Conservation (phyloP, 2,329 filamentous ascomycete genomes). For the Chrysosporium keratinophilum region DNA sequence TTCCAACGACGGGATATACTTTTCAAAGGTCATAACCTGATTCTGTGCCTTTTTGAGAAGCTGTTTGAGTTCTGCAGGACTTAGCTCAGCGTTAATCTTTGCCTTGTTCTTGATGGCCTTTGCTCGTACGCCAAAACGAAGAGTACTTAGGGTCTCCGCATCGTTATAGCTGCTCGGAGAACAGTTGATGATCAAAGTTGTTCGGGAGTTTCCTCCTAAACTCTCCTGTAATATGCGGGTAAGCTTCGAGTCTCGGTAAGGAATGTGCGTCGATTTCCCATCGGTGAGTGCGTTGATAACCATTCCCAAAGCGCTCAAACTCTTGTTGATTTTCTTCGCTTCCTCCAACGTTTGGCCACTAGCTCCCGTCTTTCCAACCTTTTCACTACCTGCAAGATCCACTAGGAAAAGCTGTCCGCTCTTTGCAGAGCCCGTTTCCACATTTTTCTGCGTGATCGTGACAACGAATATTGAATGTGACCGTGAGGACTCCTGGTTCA, state of each 20-base stretch:
- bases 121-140: slow-evolving; percentile 89
- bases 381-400: slow-evolving; percentile 95
- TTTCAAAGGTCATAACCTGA: slow-evolving; percentile 79
- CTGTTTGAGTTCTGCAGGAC: slow-evolving; percentile 85
- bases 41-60: slow-evolving; percentile 85
- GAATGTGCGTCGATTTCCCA: slow-evolving; percentile 90
- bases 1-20: slow-evolving; percentile 73
- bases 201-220: slow-evolving; percentile 91
- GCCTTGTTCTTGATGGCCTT: slow-evolving; percentile 99
- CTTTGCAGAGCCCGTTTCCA: slow-evolving; percentile 90
- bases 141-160: slow-evolving; percentile 79
- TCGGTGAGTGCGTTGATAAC: slow-evolving; percentile 97
- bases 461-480: slow-evolving; percentile 98
- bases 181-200: slow-evolving; percentile 97
- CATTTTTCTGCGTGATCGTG: slow-evolving; percentile 93
- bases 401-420: slow-evolving; percentile 95
- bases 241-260: slow-evolving; percentile 95
- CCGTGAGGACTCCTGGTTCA: slow-evolving; percentile 97
- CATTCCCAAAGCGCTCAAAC: slow-evolving; percentile 94
- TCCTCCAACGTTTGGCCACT: slow-evolving; percentile 96
- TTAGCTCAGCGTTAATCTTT: slow-evolving; percentile 97
- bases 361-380: slow-evolving; percentile 95
- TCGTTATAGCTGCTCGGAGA: slow-evolving; percentile 99
- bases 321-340: slow-evolving; percentile 99
- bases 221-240: slow-evolving; percentile 96